Evolutionary conservation across 768 basidiomycete species (phyloP), one percentile per base, ranked within the genome.

Genomic region (Suillus americanus): DNA sequence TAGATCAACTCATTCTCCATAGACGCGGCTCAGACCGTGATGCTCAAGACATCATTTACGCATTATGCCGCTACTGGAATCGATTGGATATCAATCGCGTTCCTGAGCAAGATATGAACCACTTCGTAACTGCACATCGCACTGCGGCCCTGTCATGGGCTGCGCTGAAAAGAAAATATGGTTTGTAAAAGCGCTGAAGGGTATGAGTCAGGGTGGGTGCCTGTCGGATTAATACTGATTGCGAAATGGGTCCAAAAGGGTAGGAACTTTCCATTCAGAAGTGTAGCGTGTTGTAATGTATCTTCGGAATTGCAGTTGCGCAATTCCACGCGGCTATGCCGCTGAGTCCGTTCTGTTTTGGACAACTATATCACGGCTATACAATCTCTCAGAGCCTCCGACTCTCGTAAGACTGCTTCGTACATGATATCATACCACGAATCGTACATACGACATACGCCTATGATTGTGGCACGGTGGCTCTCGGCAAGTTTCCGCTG

Each of bases 1-100:
- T 53, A 68, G 60, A 38, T 63, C 60, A 41, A 64, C 65, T 67
- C 25, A 38, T 55, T 20, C 23, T 35, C 50, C 62, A 64, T 76
- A 92, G 91, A 73, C 88, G 90, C 61, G 85, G 85, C 43, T 80
- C 81, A 28, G 89, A 92, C 63, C 79, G 83, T 63, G 92, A 94
- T 71, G 92, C 92, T 10, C 86, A 86, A 68, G 92, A 94, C 67
- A 92, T 94, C 69, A 74, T 81, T 50, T 93, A 86, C 72, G 82
- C 86, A 45, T 79, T 95, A 69, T 81, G 85, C 64, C 86, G 85
- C 62, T 91, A 89, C 72, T 94, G 92, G 92, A 90, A 89, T 72
- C 82, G 84, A 62, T 85, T 94, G 66, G 92, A 94, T 75, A 87
- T 94, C 68, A 94, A 94, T 73, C 90, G 92, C 68, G 89, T 94